Evolutionary conservation across 345 rosid genomes (phyloP), one percentile per base, ranked within the genome.

Genomic region (Erysimum cheiranthoides): DNA sequence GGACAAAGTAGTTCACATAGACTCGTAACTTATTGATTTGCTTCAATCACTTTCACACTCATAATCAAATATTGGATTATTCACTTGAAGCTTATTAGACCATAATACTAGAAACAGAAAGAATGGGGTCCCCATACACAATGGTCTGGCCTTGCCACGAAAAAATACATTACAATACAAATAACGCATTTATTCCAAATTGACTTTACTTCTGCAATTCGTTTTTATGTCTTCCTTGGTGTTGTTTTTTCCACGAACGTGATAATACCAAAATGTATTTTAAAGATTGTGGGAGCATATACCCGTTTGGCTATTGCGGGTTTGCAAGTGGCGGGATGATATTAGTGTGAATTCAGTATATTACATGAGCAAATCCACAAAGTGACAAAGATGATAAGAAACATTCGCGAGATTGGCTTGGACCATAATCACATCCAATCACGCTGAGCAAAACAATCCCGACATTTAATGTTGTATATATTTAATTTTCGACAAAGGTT

Each of bases 1-100:
- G 43, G 43, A 56, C 67, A 58, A 47, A 17, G 12, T 16, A 57
- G 66, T 46, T 66, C 65, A 45, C 66, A 65, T 14, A 74, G 59
- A 66, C 47, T 12, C 47, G 65, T 27, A 61, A 66, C 42, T 13
- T 59, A 28, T 36, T 17, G 61, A 27, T 66, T 42, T 5, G 49
- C 39, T 31, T 40, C 79, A 16, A 40, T 76, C 79, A 39, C 40
- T 76, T 61, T 76, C 70, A 69, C 32, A 69, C 42, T 76, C 74
- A 42, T 52, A 54, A 69, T 60, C 18, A 60, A 74, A n/a, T 25
- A 21, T 61, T 76, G 70, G 79, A 61, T 17, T 61, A 8, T 61
- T 27, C 58, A n/a, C 42, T 34, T 61, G 28, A 27, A 32, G 61
- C 65, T 53, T 43, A 16, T 6, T 9, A 69, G 47, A 69, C 70